Evolutionary conservation across 768 basidiomycete species (phyloP).

Genomic region (Porpolomopsis calyptriformis): DNA sequence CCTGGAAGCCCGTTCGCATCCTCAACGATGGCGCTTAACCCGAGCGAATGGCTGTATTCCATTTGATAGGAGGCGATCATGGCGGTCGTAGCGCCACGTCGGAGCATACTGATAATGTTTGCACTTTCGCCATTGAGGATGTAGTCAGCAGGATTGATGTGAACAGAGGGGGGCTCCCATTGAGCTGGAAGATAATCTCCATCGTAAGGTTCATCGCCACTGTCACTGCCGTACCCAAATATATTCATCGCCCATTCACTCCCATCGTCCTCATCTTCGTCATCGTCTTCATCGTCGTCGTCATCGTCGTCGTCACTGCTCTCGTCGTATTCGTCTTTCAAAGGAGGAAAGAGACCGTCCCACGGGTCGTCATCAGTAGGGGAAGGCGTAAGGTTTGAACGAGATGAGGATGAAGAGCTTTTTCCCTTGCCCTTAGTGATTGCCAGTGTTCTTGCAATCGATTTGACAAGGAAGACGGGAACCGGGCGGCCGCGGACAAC

Average conservation of each 20-base stretch:
- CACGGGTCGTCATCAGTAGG: slow-evolving; percentile 50
- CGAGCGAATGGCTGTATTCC: slow-evolving; percentile 43
- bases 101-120: slow-evolving; percentile 7
- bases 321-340: slow-evolving; percentile 22
- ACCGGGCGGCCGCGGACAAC: slow-evolving; percentile 47
- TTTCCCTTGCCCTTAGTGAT: slow-evolving; percentile 22
- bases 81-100: slow-evolving; percentile 31
- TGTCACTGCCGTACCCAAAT: slow-evolving; percentile 9
- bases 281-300: slow-evolving; percentile 20
- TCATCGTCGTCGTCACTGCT: slow-evolving; percentile 27
- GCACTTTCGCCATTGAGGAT: slow-evolving; percentile 21
- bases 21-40: slow-evolving; percentile 34
- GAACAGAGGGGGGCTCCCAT: slow-evolving; percentile 49
- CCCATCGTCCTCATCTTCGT: slow-evolving; percentile 28
- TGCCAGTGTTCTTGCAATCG: slow-evolving; percentile 38
- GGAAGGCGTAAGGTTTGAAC: slow-evolving; percentile 19
- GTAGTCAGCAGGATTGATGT: slow-evolving; percentile 16
- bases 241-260: slow-evolving; percentile 13
- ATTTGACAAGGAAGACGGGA: slow-evolving; percentile 60
- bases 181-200: slow-evolving; percentile 30
- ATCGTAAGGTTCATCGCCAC: slow-evolving; percentile 18
- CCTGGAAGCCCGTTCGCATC: slow-evolving; percentile 15
- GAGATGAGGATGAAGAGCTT: slow-evolving; percentile 8
- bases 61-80: slow-evolving; percentile 51
- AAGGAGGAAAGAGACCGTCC: slow-evolving; percentile 54